phyloP scores from a whole-genome alignment of 2,329 filamentous ascomycete species.

The Neodidymelliopsis sp. region DNA sequence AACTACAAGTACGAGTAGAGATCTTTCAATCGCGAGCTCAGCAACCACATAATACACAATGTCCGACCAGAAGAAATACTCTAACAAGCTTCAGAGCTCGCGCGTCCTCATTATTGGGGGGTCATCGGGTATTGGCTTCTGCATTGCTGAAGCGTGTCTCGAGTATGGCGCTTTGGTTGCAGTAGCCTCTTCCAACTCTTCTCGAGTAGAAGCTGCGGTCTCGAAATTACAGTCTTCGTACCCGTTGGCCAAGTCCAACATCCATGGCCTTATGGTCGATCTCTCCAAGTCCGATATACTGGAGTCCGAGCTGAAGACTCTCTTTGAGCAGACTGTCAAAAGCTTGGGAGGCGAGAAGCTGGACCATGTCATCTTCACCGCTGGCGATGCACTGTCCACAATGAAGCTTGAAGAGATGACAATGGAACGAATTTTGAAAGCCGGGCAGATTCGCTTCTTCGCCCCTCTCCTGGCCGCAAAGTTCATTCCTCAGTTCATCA shows the following conservation, averaged over 20 bases:
- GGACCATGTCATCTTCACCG: conserved; percentile 67
- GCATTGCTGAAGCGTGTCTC: conserved; percentile 65
- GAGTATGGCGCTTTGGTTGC: conserved; percentile 64
- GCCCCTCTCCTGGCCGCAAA: conserved; percentile 63
- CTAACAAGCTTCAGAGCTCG: conserved; percentile 56
- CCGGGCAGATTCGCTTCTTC: conserved; percentile 60
- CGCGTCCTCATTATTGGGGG: conserved; percentile 69
- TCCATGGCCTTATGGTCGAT: conserved; percentile 58
- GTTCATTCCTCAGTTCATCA: conserved; percentile 55
- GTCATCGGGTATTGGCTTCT: conserved; percentile 68
- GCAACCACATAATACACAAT: conserved; percentile 15
- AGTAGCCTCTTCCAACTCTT: conserved; percentile 65
- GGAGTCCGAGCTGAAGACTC: conserved; percentile 55
- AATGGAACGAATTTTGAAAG: conserved; percentile 51
- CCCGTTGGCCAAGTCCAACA: conserved; percentile 49
- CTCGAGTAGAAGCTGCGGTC: conserved; percentile 59
- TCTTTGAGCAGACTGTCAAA: conserved; percentile 53
- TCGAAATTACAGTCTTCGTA: conserved; percentile 54
- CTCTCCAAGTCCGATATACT: conserved; percentile 57
- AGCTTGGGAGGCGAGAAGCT: conserved; percentile 46
- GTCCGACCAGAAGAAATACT: conserved; percentile 54
- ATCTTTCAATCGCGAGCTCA: neutral
- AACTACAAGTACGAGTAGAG: neutral
- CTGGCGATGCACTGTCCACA: conserved; percentile 57
- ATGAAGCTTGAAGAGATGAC: conserved; percentile 53